Evolutionary conservation across 1,139 yeast species (phyloP).

Genomic region (Chernovozyma sophiae-reginae): DNA sequence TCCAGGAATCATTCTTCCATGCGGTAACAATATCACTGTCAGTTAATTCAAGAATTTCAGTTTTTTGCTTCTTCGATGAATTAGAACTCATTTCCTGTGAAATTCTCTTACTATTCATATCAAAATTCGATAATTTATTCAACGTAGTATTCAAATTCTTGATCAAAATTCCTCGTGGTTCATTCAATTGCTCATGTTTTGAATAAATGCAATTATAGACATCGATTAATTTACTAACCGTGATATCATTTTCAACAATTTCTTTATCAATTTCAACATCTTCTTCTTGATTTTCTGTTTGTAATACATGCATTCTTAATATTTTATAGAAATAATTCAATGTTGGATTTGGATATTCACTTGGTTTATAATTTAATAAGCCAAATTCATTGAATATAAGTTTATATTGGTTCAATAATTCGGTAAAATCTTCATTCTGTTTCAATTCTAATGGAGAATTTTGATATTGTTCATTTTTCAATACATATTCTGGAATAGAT

Average conservation of each 20-base stretch:
- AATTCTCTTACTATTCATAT: conserved; percentile 4
- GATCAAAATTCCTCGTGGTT: conserved; percentile 8
- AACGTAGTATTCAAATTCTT: conserved; percentile 11
- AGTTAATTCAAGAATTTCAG: conserved; percentile 19
- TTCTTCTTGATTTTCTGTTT: conserved; percentile 28
- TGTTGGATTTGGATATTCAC: conserved; percentile 60
- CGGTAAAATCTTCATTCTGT: background rate
- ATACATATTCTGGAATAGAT: conserved; percentile 33
- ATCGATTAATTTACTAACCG: conserved; percentile 12
- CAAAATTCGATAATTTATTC: conserved; percentile 16
- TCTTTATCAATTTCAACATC: background rate
- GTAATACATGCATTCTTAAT: conserved; percentile 64
- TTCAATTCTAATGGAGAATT: background rate
- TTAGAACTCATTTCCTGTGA: conserved; percentile 3
- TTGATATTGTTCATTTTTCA: conserved; percentile 8
- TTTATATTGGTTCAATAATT: conserved; percentile 29
- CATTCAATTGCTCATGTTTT: conserved; percentile 12
- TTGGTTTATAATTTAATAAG: conserved; percentile 50
- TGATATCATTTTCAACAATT: conserved; percentile 15
- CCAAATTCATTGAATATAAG: conserved; percentile 37
- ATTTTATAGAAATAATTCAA: conserved; percentile 64
- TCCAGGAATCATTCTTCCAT: conserved; percentile 35
- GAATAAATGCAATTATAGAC: conserved; percentile 6
- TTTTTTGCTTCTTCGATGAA: conserved; percentile 12
- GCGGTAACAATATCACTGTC: conserved; percentile 35